Evolutionary conservation across 2,329 filamentous ascomycete species (phyloP), one percentile per base, ranked within the genome.

Genomic region (Aureobasidium sp.): DNA sequence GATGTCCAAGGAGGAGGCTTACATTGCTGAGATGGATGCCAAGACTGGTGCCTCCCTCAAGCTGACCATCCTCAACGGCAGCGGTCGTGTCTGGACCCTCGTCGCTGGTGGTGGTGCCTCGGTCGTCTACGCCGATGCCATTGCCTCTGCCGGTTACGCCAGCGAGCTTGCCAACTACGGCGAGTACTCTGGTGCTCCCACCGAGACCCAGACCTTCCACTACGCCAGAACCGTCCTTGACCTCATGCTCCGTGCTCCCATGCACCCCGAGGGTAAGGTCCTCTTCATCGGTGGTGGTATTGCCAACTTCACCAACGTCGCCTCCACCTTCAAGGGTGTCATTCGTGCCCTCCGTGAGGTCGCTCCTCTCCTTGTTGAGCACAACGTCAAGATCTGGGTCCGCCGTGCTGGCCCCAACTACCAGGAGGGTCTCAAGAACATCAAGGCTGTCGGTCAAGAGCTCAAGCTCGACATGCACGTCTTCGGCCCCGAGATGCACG

Each of bases 231-330:
- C 94, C 34, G 91, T 99, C 66, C 84, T 99, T 66, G 94, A 99
- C 77, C 86, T 99, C 67, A 96, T 99, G 90, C 89, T 99, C 70
- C 90, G 94, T 69, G 88, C 93, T 61, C 93, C 94, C 63, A 77
- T 85, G 74, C 82, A 85, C 77, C 84, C 90, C 64, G 88, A 97
- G 73, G 94, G 94, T 82, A 99, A 97, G 85, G 91, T 99, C 60
- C 88, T 99, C 67, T 99, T 99, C 85, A 97, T 99, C 69, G 94
- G 94, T 78, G 94, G 94, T 81, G 94, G 94, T 85, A 99, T 99
- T 84, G 94, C 94, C 84, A 99, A 99, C 88, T 99, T 99, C 83
- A 99, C 94, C 83, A 99, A 97, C 81, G 94, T 79, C 61, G 94
- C 94, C 64, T 94, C 89, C 71, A 99, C 94, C 67, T 99, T 99